Evolutionary conservation across 352 stramenopile genomes (phyloP), one percentile per base, ranked within the genome.

Genomic region (Pythium utonaiense): DNA sequence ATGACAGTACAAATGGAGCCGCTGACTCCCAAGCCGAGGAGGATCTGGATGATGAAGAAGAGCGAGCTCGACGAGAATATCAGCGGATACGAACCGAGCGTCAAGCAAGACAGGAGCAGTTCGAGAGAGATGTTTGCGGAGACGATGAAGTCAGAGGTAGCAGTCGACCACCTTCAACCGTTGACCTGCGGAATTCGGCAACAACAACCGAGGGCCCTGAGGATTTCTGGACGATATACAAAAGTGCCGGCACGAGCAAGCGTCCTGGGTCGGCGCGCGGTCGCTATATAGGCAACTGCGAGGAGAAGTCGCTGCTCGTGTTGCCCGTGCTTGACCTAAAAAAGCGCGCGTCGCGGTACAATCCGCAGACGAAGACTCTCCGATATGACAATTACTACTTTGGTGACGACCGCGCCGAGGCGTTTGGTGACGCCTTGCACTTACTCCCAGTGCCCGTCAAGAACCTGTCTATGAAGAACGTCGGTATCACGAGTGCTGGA

Each of bases 351-450:
- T 71, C 56, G 1, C 69, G 78, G 6, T 88, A 88, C 33, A 74
- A 89, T 27, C 48, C 40, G 25, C 55, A 57, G 17, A 70, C 56
- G 0, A 77, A 80, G 33, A 51, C 69, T 6, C 71, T 91, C 13
- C 60, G 70, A 0, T 91, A 83, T 40, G 75, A 84, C 62, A 89
- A 91, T 57, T 91, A 89, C 56, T 91, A 84, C 60, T 83, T 91
- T 51, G 79, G 82, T 8, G 79, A 89, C 54, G 73, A 83, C 42
- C 75, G 79, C 1, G 79, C 82, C 1, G 74, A 88, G 28, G 79
- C 82, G 0, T 67, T 91, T 27, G 82, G 82, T 1, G 64, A 80
- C 25, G 77, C 82, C 6, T 66, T 91, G 10, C 70, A 85, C 28
- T 54, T 89, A 0, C 59, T 91, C 13, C 74, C 79, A 9, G 66